Conservation (phyloP, 2,329 filamentous ascomycete genomes). For the Penicillium sp. region DNA sequence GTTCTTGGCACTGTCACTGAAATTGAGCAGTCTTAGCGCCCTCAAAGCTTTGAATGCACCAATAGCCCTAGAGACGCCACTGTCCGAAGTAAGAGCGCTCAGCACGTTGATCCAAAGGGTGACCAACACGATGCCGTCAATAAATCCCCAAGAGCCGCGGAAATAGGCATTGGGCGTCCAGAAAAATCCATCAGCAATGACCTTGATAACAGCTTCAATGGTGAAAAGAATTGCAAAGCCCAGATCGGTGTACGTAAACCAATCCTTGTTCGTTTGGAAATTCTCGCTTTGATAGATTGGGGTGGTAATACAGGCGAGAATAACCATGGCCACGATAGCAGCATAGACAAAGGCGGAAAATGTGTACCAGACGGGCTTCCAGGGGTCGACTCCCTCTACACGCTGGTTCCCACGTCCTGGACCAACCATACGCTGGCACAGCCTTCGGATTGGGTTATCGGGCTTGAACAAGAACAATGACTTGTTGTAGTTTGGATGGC, state of each 20-base stretch:
- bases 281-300: slow-evolving; percentile 92
- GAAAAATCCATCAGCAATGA: slow-evolving; percentile 92
- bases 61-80: slow-evolving; percentile 84
- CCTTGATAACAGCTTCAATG: slow-evolving; percentile 84
- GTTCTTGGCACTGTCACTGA: slow-evolving; percentile 92
- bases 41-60: slow-evolving; percentile 96
- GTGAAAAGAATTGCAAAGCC: slow-evolving; percentile 88
- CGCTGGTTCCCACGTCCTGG: slow-evolving; percentile 86
- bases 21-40: slow-evolving; percentile 87
- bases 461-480: slow-evolving; percentile 86
- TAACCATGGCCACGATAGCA: slow-evolving; percentile 95
- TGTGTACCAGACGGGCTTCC: slow-evolving; percentile 86
- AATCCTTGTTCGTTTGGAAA: slow-evolving; percentile 73
- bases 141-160: slow-evolving; percentile 94
- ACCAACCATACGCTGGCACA: slow-evolving; percentile 89
- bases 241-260: slow-evolving; percentile 95
- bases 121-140: slow-evolving; percentile 87
- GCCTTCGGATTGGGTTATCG: slow-evolving; percentile 73
- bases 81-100: slow-evolving; percentile 80
- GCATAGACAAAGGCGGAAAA: slow-evolving; percentile 95
- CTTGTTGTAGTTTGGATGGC: slow-evolving; percentile 90
- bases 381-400: slow-evolving; percentile 87
- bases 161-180: slow-evolving; percentile 98
- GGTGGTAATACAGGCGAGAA: slow-evolving; percentile 91
- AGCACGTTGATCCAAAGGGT: slow-evolving; percentile 95